phyloP scores from a whole-genome alignment of 495 filamentous ascomycete species.

The Sordaria brevicollis region DNA sequence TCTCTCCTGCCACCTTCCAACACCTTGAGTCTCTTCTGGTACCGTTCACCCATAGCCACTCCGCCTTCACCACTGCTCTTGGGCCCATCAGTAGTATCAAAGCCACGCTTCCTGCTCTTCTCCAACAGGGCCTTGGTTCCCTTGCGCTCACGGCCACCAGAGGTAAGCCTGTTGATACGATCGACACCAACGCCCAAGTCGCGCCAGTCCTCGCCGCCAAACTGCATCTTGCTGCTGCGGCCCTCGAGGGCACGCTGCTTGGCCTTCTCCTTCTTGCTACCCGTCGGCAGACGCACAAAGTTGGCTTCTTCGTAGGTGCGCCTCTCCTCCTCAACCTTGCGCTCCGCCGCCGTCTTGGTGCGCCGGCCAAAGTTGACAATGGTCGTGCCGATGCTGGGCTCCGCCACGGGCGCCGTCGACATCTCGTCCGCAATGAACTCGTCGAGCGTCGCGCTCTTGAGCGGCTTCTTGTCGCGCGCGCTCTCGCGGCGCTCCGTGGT shows the following conservation, averaged over 20 bases:
- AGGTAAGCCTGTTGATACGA: slow-evolving; percentile 62
- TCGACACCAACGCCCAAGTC: slow-evolving; percentile 70
- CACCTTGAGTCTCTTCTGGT: slow-evolving; percentile 65
- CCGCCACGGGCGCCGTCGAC: slow-evolving; percentile 61
- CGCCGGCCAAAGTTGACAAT: slow-evolving; percentile 63
- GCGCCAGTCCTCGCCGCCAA: slow-evolving; percentile 79
- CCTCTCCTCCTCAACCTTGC: slow-evolving; percentile 59
- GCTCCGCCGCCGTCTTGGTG: slow-evolving; percentile 59
- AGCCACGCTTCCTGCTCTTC: slow-evolving; percentile 67
- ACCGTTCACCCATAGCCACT: slow-evolving; percentile 53
- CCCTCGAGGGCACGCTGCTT: slow-evolving; percentile 37
- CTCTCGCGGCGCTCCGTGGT: slow-evolving; percentile 41
- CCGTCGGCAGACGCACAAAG: slow-evolving; percentile 70
- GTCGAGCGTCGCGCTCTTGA: slow-evolving; percentile 69
- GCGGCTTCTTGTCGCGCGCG: slow-evolving; percentile 38
- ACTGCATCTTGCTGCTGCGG: slow-evolving; percentile 39
- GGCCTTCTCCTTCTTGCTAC: slow-evolving; percentile 65
- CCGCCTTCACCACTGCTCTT: slow-evolving; percentile 39
- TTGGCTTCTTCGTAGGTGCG: slow-evolving; percentile 77
- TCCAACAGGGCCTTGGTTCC: slow-evolving; percentile 55
- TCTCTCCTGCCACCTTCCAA: slow-evolving; percentile 48
- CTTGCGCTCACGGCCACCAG: slow-evolving; percentile 40
- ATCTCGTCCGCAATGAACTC: slow-evolving; percentile 77
- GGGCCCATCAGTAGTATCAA: slow-evolving; percentile 46
- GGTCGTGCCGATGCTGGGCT: slow-evolving; percentile 76